Evolutionary conservation across 2,329 filamentous ascomycete species (phyloP).

Genomic region (Apiospora hydei): DNA sequence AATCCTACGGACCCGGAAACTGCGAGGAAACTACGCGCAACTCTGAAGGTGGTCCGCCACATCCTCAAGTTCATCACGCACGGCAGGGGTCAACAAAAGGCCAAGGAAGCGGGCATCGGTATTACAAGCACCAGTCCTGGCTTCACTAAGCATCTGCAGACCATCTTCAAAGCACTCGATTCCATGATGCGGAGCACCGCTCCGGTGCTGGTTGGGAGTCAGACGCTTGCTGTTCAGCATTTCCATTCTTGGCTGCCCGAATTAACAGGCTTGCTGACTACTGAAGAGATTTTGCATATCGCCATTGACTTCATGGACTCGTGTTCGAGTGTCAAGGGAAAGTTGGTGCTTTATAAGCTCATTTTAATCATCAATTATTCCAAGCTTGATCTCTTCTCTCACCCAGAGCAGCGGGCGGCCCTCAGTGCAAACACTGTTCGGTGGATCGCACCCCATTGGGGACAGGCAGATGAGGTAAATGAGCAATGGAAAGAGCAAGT

Average conservation of each 20-base stretch:
- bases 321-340: conserved; percentile 85
- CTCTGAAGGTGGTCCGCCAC: conserved; percentile 93
- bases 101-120: conserved; percentile 87
- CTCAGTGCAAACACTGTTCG: conserved; percentile 82
- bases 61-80: conserved; percentile 95
- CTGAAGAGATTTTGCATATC: conserved; percentile 88
- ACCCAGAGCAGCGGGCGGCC: conserved; percentile 76
- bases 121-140: conserved; percentile 75
- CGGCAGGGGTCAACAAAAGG: conserved; percentile 82
- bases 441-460: conserved; percentile 96
- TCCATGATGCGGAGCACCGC: conserved; percentile 87
- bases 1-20: conserved; percentile 84
- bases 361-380: conserved; percentile 93
- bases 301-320: conserved; percentile 95
- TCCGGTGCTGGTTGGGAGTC: conserved; percentile 88
- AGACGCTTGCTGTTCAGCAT: conserved; percentile 93
- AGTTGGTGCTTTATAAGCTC: conserved; percentile 89
- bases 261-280: conserved; percentile 75
- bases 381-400: conserved; percentile 79
- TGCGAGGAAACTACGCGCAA: conserved; percentile 84
- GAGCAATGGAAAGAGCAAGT: conserved; percentile 94
- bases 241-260: conserved; percentile 98
- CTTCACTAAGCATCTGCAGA: conserved; percentile 84
- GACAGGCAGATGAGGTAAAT: conserved; percentile 73
- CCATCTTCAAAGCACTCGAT: conserved; percentile 90